Evolutionary conservation across 2,329 filamentous ascomycete genomes (phyloP), one percentile per base, ranked within the genome.

Genomic region (Penicillium sp.): DNA sequence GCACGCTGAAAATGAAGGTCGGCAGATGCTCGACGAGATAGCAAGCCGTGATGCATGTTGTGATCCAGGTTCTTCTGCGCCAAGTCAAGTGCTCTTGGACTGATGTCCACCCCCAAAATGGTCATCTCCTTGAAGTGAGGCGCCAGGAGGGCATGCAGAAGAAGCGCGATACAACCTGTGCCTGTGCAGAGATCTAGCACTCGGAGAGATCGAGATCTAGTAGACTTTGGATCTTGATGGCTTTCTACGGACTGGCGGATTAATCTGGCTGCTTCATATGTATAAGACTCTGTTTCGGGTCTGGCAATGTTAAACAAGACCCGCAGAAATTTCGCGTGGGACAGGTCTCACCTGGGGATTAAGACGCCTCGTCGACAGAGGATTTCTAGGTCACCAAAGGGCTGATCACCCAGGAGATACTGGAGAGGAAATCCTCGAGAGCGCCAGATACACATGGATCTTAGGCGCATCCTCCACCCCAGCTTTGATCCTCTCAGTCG

Each of bases 181-280:
- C 94, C 94, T 0, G 90, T 92, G 71, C 94, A 97, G 28, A 96
- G 78, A 70, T 99, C 94, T 8, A 96, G 71, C 38, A 97, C 76
- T 12, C 79, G 81, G 12, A 95, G 62, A 15, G 65, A 56, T 61
- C 61, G 58, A 18, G 16, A 16, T 5, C 29, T 26, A 26, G 6
- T 29, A 31, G 46, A 42, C 7, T 43, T 16, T 8, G 26, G 28
- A 4, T 47, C 36, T 21, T 29, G 31, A 15, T 6, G 39, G 34
- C 7, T 31, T 31, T 29, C 49, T n/a, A 33, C 24, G 16, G 57
- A 49, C 38, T 61, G 52, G 29, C 61, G 57, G 41, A 84, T 68
- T 18, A 79, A 57, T 5, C 72, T 66, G 33, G 80, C 81, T 10
- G 89, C 74, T 60, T 84, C 74, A 26, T 76, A 70, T 1, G 81